phyloP scores from a whole-genome alignment of 2,329 filamentous ascomycete genomes.

The Aspergillus neotritici region DNA sequence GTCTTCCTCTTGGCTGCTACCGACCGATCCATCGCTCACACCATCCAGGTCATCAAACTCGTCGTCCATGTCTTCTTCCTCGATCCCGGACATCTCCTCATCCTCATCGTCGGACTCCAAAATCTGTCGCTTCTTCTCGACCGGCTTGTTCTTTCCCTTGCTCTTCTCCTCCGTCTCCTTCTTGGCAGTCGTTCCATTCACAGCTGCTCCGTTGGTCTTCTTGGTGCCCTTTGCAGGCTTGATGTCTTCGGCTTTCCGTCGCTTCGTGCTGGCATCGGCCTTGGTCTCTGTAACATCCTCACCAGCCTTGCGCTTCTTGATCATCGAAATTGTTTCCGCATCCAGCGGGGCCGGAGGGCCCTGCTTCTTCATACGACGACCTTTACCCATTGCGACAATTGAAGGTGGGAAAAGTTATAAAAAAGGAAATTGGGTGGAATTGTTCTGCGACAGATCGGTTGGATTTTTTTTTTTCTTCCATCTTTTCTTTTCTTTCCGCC shows the following conservation, averaged over 20 bases:
- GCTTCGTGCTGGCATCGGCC: conserved; percentile 60
- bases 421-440: conserved; percentile 11
- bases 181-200: conserved; percentile 15
- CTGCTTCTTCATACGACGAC: conserved; percentile 94
- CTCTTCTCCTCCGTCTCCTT: conserved; percentile 25
- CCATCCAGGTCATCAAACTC: conserved; percentile 43
- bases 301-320: conserved; percentile 78
- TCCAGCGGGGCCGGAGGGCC: conserved; percentile 77
- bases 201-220: conserved; percentile 19
- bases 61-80: conserved; percentile 39
- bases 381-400: conserved; percentile 66
- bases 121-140: conserved; percentile 35
- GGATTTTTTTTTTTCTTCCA: conserved; percentile 22
- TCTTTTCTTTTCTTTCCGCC: conserved; percentile 20
- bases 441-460: conserved; percentile 9
- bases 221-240: conserved; percentile 35
- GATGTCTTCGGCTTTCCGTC: conserved; percentile 48
- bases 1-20: conserved; percentile 53
- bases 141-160: conserved; percentile 28
- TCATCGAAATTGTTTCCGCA: conserved; percentile 55
- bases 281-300: conserved; percentile 49
- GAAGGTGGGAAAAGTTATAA: conserved; percentile 6
- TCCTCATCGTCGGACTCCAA: conserved; percentile 36
- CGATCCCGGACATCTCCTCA: conserved; percentile 23
- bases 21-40: conserved; percentile 41